phyloP scores from a whole-genome alignment of 495 filamentous ascomycete species.

The Neurospora intermedia region DNA sequence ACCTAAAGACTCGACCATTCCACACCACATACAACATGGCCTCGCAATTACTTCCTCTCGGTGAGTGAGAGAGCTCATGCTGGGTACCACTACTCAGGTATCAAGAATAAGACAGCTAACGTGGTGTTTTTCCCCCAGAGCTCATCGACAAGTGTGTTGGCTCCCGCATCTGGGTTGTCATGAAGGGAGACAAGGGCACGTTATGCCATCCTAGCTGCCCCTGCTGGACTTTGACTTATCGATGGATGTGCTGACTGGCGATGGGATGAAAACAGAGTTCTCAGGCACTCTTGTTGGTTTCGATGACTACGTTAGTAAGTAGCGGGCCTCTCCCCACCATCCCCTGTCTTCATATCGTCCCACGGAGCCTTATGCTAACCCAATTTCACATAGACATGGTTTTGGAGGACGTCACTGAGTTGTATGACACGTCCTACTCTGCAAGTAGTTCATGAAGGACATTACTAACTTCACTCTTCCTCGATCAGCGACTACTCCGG shows the following conservation, averaged over 20 bases:
- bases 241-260: constrained; percentile 6
- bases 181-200: constrained; percentile 97
- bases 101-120: constrained; percentile 3
- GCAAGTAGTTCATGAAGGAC: not conserved
- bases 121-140: constrained; percentile 42
- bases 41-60: constrained; percentile 70
- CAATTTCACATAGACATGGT: constrained; percentile 70
- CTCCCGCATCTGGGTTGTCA: constrained; percentile 95
- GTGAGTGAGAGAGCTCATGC: constrained; percentile 29
- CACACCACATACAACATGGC: constrained; percentile 43
- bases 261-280: constrained; percentile 54
- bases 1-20: not conserved
- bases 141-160: constrained; percentile 98
- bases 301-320: constrained; percentile 99
- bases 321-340: not conserved
- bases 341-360: not conserved
- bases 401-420: constrained; percentile 91
- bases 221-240: not conserved
- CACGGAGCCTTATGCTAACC: not conserved
- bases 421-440: constrained; percentile 45
- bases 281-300: constrained; percentile 87
- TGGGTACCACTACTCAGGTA: not conserved
- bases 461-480: constrained; percentile 5
- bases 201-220: not conserved
- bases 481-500: constrained; percentile 71